These are phyloP conservation scores for Hanseniaspora guilliermondii DNA, from an alignment of 805 yeast genomes.

Conservation along the genomic window DNA sequence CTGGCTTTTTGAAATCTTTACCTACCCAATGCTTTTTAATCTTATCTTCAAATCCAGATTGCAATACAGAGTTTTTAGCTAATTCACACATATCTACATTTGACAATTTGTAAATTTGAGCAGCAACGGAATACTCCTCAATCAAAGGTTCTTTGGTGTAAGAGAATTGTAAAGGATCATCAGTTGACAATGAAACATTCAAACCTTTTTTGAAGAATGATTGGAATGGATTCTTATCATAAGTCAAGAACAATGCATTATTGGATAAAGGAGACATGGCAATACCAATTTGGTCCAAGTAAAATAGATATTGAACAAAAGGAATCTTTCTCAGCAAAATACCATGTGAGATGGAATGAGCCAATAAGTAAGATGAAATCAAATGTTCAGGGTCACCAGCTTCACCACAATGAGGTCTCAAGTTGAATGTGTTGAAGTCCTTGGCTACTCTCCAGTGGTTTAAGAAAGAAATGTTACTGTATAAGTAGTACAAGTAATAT, in stretches of 20 bases:
- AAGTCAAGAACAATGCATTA: conserved; percentile 87
- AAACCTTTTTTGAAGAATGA: conserved; percentile 83
- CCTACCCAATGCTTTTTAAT: conserved; percentile 93
- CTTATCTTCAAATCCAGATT: conserved; percentile 84
- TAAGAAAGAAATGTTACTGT: conserved; percentile 72
- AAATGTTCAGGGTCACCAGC: conserved; percentile 99
- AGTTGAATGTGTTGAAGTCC: conserved; percentile 77
- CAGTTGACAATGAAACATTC: conserved; percentile 88
- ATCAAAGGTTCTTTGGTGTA: conserved; percentile 94
- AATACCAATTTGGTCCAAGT: conserved; percentile 86
- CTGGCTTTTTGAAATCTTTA: conserved; percentile 41
- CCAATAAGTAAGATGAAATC: conserved; percentile 73
- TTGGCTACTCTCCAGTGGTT: conserved; percentile 69
- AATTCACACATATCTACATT: conserved; percentile 96
- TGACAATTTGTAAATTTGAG: conserved; percentile 87
- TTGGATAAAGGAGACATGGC: conserved; percentile 98
- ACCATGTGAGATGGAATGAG: conserved; percentile 93
- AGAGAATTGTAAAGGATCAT: conserved; percentile 94
- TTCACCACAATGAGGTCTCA: conserved; percentile 97
- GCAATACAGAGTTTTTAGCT: conserved; percentile 82
- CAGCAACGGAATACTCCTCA: conserved; percentile 96
- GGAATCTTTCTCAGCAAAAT: conserved; percentile 87
- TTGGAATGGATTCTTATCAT: conserved; percentile 93
- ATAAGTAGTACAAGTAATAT: conserved; percentile 80
- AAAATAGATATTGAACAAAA: conserved; percentile 83